Evolutionary conservation across 2,329 filamentous ascomycete genomes (phyloP), one percentile per base, ranked within the genome.

Genomic region (Chrysosporium queenslandicum): DNA sequence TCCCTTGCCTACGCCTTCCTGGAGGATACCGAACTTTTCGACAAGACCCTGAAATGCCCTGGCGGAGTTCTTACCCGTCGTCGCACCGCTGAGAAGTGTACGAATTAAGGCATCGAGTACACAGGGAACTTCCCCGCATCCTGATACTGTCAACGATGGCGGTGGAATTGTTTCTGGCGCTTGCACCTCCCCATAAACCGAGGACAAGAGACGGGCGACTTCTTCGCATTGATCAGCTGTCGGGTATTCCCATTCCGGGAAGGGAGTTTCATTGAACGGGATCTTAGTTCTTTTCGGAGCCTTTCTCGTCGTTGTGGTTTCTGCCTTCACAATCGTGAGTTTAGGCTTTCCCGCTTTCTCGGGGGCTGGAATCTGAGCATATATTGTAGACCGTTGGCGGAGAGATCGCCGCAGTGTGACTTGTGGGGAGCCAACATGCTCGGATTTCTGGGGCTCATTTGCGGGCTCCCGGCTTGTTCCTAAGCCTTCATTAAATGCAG

Each of bases 61-160:
- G 18, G 80, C 80, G 0, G 86, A 82, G 40, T 84, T 83, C 14
- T 65, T 72, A 45, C 73, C 73, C 0, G 76, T 77, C 0, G 81
- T 83, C 34, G 79, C 79, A 21, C 80, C 80, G 51, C 77, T 81
- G 7, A 84, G 73, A 2, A 79, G 69, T 0, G 81, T 84, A 6
- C 80, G 75, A 53, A 83, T 77, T 4, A 83, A 68, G 0, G 81
- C 80, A 61, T 84, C 81, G 2, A 83, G 72, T 0, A 84, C 79
- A 2, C 78, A 81, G 0, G 80, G 81, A 1, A 82, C 80, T 63
- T 83, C 80, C 30, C 81, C 81, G 57, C 81, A 84, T 16, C 87
- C 87, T 11, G 87, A 81, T 2, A 86, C 75, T 6, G 80, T 80
- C 4, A 86, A 72, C 4, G 85, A 87, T 0, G 86, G 85, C 3